Evolutionary conservation across 108 stramenopile species (phyloP).

Genomic region (Skeletonema tropicum): DNA sequence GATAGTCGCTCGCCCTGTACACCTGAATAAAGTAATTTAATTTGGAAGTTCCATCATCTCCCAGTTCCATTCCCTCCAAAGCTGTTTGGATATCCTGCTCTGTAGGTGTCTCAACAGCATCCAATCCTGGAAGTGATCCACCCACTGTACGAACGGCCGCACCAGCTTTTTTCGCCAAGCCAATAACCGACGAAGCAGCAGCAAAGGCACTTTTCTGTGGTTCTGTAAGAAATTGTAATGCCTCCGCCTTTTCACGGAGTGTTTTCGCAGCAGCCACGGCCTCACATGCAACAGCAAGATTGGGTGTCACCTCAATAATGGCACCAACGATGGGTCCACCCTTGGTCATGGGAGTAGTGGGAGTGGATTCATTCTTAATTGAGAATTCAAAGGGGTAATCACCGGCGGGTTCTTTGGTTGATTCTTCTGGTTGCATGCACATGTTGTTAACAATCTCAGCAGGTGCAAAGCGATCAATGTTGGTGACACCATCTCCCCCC

Average conservation of each 20-base stretch:
- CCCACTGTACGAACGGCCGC: slow-evolving; percentile 76
- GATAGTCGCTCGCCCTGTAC: slow-evolving; percentile 82
- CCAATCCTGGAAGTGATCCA: slow-evolving; percentile 70
- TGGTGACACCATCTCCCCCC: slow-evolving; percentile 66
- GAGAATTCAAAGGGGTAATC: slow-evolving; percentile 72
- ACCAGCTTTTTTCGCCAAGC: slow-evolving; percentile 64
- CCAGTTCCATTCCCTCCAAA: slow-evolving; percentile 77
- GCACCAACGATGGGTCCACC: slow-evolving; percentile 83
- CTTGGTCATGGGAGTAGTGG: slow-evolving; percentile 41
- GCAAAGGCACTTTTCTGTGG: slow-evolving; percentile 65
- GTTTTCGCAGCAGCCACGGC: slow-evolving; percentile 63
- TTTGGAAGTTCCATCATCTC: slow-evolving; percentile 61
- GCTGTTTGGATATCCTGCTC: slow-evolving; percentile 73
- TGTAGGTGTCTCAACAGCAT: slow-evolving; percentile 55
- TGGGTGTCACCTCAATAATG: slow-evolving; percentile 78
- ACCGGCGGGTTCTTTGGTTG: slow-evolving; percentile 10
- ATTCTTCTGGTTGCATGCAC: slow-evolving; percentile 60
- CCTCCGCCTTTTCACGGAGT: slow-evolving; percentile 80
- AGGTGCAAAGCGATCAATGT: slow-evolving; percentile 63
- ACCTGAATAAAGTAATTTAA: slow-evolving; percentile 86
- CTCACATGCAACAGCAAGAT: slow-evolving; percentile 61
- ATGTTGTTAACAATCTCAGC: slow-evolving; percentile 67
- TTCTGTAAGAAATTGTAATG: slow-evolving; percentile 72
- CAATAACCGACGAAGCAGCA: slow-evolving; percentile 67
- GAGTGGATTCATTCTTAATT: slow-evolving; percentile 39